Conservation (phyloP, 495 filamentous ascomycete species). For the Annulohypoxylon bovei region DNA sequence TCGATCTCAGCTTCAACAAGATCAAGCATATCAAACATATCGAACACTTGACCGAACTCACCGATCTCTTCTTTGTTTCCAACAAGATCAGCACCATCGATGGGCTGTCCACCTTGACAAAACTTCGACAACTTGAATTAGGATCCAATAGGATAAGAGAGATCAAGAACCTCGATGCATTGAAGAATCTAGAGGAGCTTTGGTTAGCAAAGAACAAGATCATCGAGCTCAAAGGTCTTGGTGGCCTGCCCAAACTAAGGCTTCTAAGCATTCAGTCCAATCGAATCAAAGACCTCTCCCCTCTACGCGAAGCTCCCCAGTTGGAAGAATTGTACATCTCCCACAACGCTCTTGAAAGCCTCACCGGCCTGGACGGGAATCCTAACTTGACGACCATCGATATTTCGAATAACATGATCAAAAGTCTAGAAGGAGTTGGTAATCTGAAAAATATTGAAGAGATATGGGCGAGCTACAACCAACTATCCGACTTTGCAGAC, state of each 20-base stretch:
- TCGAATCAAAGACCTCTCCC: slow-evolving; percentile 82
- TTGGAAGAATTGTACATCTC: slow-evolving; percentile 97
- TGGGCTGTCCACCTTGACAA: slow-evolving; percentile 75
- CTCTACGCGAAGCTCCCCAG: slow-evolving; percentile 74
- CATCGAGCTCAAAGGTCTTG: slow-evolving; percentile 78
- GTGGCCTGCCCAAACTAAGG: slow-evolving; percentile 76
- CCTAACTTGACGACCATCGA: slow-evolving; percentile 80
- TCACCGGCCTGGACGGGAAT: slow-evolving; percentile 79
- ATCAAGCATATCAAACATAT: slow-evolving; percentile 98
- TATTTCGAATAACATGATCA: slow-evolving; percentile 88
- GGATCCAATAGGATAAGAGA: slow-evolving; percentile 91
- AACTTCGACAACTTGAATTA: slow-evolving; percentile 85
- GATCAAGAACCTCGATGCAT: slow-evolving; percentile 84
- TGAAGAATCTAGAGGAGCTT: slow-evolving; percentile 81
- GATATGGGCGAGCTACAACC: slow-evolving; percentile 93
- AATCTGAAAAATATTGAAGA: slow-evolving; percentile 80
- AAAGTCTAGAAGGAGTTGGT: slow-evolving; percentile 75
- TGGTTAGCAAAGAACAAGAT: slow-evolving; percentile 99
- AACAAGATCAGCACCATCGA: slow-evolving; percentile 94
- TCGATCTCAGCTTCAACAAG: slow-evolving; percentile 98
- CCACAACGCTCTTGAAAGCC: slow-evolving; percentile 88
- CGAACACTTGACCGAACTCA: slow-evolving; percentile 78
- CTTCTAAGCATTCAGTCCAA: slow-evolving; percentile 98
- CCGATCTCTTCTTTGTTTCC: slow-evolving; percentile 91
- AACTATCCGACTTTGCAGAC: slow-evolving; percentile 80